Evolutionary conservation across 2,329 filamentous ascomycete species (phyloP), one percentile per base, ranked within the genome.

Genomic region (Gnomoniopsis smithogilvyi): DNA sequence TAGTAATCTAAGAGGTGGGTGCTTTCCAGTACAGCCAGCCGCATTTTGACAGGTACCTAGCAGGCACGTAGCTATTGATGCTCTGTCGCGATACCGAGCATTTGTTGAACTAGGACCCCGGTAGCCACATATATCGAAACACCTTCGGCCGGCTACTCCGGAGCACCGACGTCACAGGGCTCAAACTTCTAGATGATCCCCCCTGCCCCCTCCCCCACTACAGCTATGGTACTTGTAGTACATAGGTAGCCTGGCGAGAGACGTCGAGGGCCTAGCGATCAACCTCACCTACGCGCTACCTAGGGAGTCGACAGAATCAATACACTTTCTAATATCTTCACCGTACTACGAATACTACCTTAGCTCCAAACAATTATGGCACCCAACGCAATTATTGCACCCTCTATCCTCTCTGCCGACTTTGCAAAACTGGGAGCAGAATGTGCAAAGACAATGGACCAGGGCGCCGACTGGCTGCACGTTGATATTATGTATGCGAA

Each of bases 381-480:
- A 59, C 95, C 94, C 24, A 86, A 88, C 63, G 90, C 95, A 51
- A 97, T 99, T 74, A 96, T 99, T 69, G 94, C 61, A 17, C 95
- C 95, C 33, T 98, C 94, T n/a, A 98, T 99, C 68, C 87, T 99
- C 62, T 96, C 93, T 69, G 94, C 94, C 65, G 94, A 99, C 82
- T 99, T 99, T 77, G 93, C 87, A 70, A 82, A 89, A 65, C 84
- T 99, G 59, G 93, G 94, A 67, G 84, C 86, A 69, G 94, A 92
- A 74, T 99, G 95, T 78, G 85, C 86, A 54, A 84, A 85, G 68
- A 96, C 93, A 61, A 97, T 99, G 69, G 81, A 83, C 54, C 85
- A 93, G 65, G 91, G 92, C 60, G 92, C 92, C 65, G 91, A 97
- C 80, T 96, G 91, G 90, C 84, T 96, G 67, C 92, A 97, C 76